Conservation (phyloP, 2,329 filamentous ascomycete species). For the Neospermospora avenae region DNA sequence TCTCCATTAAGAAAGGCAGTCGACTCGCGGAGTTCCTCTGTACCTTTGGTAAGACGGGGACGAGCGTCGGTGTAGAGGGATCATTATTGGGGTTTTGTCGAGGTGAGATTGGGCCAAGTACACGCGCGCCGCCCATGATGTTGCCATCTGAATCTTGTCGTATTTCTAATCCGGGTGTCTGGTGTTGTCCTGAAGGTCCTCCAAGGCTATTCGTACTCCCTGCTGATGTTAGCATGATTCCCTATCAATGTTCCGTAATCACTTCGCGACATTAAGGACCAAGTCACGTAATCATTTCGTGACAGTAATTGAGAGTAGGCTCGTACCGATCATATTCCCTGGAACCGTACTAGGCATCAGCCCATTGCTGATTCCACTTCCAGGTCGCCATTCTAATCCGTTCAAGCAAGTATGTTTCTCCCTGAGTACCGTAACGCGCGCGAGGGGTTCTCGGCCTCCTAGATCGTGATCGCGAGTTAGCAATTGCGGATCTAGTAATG, state of each 20-base stretch:
- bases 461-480: no score
- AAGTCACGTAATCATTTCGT: no score
- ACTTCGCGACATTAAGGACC: no score
- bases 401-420: conserved; percentile 35
- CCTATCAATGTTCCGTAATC: no score
- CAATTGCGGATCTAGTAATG: no score
- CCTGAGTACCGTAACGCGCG: conserved; percentile 32
- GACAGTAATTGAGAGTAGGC: no score
- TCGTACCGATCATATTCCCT: conserved; percentile 7
- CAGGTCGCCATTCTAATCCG: conserved; percentile 25
- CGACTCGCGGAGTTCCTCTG: conserved; percentile 33
- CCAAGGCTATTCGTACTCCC: conserved; percentile 12
- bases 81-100: neutral
- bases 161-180: conserved; percentile 25
- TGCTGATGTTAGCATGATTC: neutral
- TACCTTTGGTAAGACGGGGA: conserved; percentile 33
- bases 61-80: conserved; percentile 3
- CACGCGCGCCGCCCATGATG: conserved; percentile 31
- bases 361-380: conserved; percentile 4
- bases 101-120: conserved; percentile 26
- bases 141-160: conserved; percentile 31
- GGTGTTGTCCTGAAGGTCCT: conserved; percentile 4
- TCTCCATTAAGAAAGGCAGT: conserved; percentile 56
- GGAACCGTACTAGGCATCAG: conserved; percentile 1
- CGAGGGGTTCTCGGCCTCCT: conserved; percentile 29